Conservation (phyloP, 2,329 filamentous ascomycete genomes). For the Tolypocladium sp. region DNA sequence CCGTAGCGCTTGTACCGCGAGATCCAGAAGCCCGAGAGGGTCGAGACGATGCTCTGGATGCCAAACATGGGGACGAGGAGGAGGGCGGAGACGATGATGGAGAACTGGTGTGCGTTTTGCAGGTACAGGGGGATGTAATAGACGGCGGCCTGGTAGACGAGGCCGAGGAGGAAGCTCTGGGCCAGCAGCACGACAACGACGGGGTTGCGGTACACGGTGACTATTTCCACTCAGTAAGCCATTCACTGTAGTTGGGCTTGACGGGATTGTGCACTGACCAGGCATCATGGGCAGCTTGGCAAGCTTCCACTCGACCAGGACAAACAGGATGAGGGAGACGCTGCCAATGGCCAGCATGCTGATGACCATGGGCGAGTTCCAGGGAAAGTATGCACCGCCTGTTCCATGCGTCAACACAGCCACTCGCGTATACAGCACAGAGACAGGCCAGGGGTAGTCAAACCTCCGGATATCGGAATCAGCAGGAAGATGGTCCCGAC, state of each 20-base stretch:
- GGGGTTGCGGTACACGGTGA: conserved; percentile 43
- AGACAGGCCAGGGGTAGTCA: background rate
- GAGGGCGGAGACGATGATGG: conserved; percentile 35
- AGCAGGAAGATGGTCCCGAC: conserved; percentile 49
- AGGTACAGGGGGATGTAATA: conserved; percentile 56
- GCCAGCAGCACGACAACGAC: conserved; percentile 44
- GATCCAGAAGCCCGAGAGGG: conserved; percentile 47
- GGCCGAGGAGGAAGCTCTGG: conserved; percentile 51
- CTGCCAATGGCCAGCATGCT: conserved; percentile 63
- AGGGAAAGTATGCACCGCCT: conserved; percentile 27
- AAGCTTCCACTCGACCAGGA: conserved; percentile 59
- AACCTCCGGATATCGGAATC: conserved; percentile 53
- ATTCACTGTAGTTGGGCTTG: background rate
- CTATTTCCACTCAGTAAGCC: conserved; percentile 10
- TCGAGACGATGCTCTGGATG: conserved; percentile 35
- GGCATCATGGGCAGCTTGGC: conserved; percentile 72
- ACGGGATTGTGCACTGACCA: conserved; percentile 1
- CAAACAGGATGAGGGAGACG: conserved; percentile 50
- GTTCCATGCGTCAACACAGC: background rate
- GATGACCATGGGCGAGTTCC: conserved; percentile 61
- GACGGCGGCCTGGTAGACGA: conserved; percentile 48
- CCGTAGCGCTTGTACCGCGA: conserved; percentile 47
- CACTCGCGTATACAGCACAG: background rate
- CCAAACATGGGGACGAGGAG: conserved; percentile 40
- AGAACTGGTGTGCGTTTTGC: conserved; percentile 38